Base-by-base conservation (phyloP, 2,329 filamentous ascomycete genomes). In the Geosmithia putterillii region DNA sequence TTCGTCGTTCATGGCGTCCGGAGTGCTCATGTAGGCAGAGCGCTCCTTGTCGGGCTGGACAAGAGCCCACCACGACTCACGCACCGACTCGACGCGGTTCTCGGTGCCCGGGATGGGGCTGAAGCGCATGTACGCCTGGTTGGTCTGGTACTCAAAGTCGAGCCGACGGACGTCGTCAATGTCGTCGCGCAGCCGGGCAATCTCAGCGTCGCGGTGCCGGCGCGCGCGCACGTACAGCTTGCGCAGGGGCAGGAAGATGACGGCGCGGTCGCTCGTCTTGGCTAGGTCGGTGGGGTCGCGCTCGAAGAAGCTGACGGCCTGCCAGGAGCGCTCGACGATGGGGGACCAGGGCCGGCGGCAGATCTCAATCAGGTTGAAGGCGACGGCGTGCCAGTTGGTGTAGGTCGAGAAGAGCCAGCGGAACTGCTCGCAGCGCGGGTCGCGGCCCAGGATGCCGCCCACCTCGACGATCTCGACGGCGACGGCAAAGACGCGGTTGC, bases 401-500 rank as follows among this genome's bases (percentile, higher is more conserved):
- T 73, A 73, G 0, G 68, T 73, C 48, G 65, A 62, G 48, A 68
- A 71, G 2, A 73, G 54, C 70, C 70, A 74, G 18, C 62, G 55
- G 54, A 68, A 74, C 34, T 66, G 63, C 41, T 61, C 62, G 48
- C 61, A 66, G 7, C 65, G 58, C 7, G 56, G 52, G 38, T 86
- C 80, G 0, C 70, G 75, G 51, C 83, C 76, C 14, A 88, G 63
- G 1, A 83, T 67, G 41, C 80, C 66, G 17, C 75, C 75, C 54
- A 84, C 62, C 57, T 89, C 84, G 40, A 87, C 72, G 21, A 88
- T 78, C 52, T 89, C 83, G 21, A 89, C 71, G 2, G 82, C 79
- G 0, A 81, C 83, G 20, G 81, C 63, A 55, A 87, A 85, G 1
- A 89, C 67, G 45, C 79, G 79, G 47, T 86, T 75, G 45, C 78